These are phyloP conservation scores for Nigrospora oryzae DNA, from an alignment of 2,329 filamentous ascomycete species.

Conservation along the genomic window DNA sequence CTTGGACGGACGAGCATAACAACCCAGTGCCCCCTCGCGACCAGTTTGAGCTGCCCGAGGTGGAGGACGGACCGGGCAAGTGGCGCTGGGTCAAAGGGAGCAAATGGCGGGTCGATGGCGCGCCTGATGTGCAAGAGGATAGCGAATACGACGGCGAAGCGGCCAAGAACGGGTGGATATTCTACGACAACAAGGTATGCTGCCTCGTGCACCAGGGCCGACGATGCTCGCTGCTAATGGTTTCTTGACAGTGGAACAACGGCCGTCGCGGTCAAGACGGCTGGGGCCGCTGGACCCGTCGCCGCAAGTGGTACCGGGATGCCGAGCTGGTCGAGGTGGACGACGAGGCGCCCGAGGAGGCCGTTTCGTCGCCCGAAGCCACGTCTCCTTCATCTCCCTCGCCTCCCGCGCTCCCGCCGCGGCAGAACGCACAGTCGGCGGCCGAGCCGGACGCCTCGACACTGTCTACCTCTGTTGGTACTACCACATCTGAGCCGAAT, in stretches of 20 bases:
- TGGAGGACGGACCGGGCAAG: slow-evolving; percentile 50
- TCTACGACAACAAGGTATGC: slow-evolving; percentile 89
- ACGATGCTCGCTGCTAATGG: background rate
- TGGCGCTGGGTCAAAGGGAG: slow-evolving; percentile 78
- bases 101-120: slow-evolving; percentile 80
- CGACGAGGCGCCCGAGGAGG: slow-evolving; percentile 21
- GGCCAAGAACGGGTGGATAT: slow-evolving; percentile 80
- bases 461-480: slow-evolving; percentile 3
- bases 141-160: slow-evolving; percentile 49
- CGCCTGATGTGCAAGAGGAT: slow-evolving; percentile 39
- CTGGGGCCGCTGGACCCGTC: slow-evolving; percentile 89
- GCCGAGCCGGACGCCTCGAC: slow-evolving; percentile 8
- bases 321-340: slow-evolving; percentile 82
- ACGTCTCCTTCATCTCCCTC: slow-evolving; percentile 16
- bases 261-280: slow-evolving; percentile 78
- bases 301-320: slow-evolving; percentile 93
- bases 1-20: slow-evolving; percentile 95
- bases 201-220: too few relatives aligned
- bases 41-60: slow-evolving; percentile 53
- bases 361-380: slow-evolving; percentile 31
- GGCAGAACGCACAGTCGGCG: slow-evolving; percentile 8
- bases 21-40: slow-evolving; percentile 72
- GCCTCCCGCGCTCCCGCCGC: slow-evolving; percentile 17
- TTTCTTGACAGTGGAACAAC: slow-evolving; percentile 65
- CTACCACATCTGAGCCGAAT: background rate